Conservation (phyloP, 768 basidiomycete genomes). For the Porphyrellus cyaneotinctus region DNA sequence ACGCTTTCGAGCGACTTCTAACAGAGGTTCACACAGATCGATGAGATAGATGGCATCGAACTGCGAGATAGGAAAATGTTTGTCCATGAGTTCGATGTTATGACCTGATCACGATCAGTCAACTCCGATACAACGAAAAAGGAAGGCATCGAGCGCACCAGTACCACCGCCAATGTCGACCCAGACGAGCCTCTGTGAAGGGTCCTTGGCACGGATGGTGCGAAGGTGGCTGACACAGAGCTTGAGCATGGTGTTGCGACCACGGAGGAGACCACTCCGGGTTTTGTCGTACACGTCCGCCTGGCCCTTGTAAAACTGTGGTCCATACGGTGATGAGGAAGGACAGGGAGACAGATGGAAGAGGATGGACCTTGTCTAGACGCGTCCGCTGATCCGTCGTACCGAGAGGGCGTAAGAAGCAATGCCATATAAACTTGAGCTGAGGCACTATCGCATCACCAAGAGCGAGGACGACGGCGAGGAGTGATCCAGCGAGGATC, state of each 20-base stretch:
- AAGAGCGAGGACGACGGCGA: conserved; percentile 20
- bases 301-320: conserved; percentile 62
- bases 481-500: conserved; percentile 23
- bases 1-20: conserved; percentile 65
- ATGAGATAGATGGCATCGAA: conserved; percentile 71
- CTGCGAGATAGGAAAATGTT: conserved; percentile 48
- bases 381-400: conserved; percentile 40
- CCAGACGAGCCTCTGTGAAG: conserved; percentile 58
- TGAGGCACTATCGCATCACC: conserved; percentile 34
- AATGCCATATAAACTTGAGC: conserved; percentile 48
- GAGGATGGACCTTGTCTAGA: conserved; percentile 38
- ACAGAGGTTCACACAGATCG: conserved; percentile 68
- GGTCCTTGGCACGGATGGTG: conserved; percentile 38
- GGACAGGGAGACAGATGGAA: not conserved
- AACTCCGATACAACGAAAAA: not conserved
- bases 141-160: conserved; percentile 28
- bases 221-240: conserved; percentile 62
- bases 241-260: conserved; percentile 67
- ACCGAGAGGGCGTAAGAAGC: conserved; percentile 43
- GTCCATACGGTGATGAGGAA: not conserved
- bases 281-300: conserved; percentile 73
- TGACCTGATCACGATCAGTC: conserved; percentile 30
- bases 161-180: conserved; percentile 79
- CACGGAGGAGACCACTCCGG: conserved; percentile 55
- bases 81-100: conserved; percentile 73